phyloP scores from a whole-genome alignment of 805 yeast genomes.

The Monosporozyma solicola region DNA sequence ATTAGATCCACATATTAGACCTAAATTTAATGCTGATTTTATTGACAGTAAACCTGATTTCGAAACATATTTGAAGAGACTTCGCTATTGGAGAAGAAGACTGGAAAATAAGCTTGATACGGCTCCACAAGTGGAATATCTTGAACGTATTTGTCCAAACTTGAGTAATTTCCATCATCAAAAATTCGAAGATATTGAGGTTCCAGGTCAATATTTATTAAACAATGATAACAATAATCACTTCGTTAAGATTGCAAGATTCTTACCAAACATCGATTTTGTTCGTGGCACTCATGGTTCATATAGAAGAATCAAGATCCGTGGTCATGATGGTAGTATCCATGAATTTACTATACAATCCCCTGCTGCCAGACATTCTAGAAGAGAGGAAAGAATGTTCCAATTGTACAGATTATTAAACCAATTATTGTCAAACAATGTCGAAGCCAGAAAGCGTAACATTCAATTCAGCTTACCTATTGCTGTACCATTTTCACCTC shows the following conservation, averaged over 20 bases:
- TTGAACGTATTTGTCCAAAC: slow-evolving; percentile 90
- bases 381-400: slow-evolving; percentile 91
- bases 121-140: slow-evolving; percentile 64
- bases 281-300: slow-evolving; percentile 88
- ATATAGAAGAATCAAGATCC: slow-evolving; percentile 75
- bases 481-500: slow-evolving; percentile 92
- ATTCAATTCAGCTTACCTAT: slow-evolving; percentile 79
- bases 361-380: slow-evolving; percentile 95
- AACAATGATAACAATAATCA: slow-evolving; percentile 84
- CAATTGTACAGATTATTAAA: slow-evolving; percentile 87
- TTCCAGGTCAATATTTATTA: slow-evolving; percentile 91
- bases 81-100: slow-evolving; percentile 88
- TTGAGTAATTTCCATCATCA: slow-evolving; percentile 96
- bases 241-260: slow-evolving; percentile 87
- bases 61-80: slow-evolving; percentile 73
- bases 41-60: slow-evolving; percentile 79
- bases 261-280: slow-evolving; percentile 78
- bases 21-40: slow-evolving; percentile 87
- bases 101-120: slow-evolving; percentile 87
- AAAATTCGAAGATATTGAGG: slow-evolving; percentile 93
- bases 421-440: slow-evolving; percentile 67
- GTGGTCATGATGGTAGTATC: slow-evolving; percentile 88
- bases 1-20: slow-evolving; percentile 76
- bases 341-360: slow-evolving; percentile 94
- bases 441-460: slow-evolving; percentile 80